Base-by-base conservation (phyloP, 2,329 filamentous ascomycete species). In the Trichoderma cornu-damae region DNA sequence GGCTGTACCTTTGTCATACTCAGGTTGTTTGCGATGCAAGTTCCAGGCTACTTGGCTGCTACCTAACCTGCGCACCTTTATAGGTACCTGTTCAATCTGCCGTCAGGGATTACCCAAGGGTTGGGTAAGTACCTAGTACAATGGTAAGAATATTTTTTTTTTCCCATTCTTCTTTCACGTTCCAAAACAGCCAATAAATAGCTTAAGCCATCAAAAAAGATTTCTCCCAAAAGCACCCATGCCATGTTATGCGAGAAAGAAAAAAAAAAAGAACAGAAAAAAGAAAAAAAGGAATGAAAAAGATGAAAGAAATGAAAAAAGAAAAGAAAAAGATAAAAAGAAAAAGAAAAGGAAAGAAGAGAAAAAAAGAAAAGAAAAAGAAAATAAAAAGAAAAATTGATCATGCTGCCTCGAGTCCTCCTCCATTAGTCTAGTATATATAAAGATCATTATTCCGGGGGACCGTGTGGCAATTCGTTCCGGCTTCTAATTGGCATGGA, bases 401-500 rank as follows among this genome's bases (percentile, higher is more conserved):
- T 12, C 6, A 22, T 22, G 26, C 3, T 34, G 16, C 26, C 14
- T 26, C 14, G 14, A 22, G 9, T 38, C 32, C 14, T 38, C 32
- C 14, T 26, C 28, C 35, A 40, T 40, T 30, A 12, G 24, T 26
- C 7, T 34, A 12, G 14, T 24, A 28, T 37, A 12, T 9, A n/a
- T 26, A 51, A 44, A n/a, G n/a, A n/a, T n/a, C n/a, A n/a, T n/a
- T n/a, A n/a, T n/a, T n/a, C n/a, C n/a, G n/a, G n/a, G n/a, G n/a
- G n/a, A n/a, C n/a, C n/a, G n/a, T n/a, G n/a, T n/a, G n/a, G n/a
- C n/a, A n/a, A n/a, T n/a, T n/a, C n/a, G 40, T 20, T 12, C 20
- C n/a, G 34, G 8, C 20, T 26, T 43, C 24, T 66, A 71, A 58
- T 73, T 73, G 12, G 69, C 62, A 16, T 67, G 60, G 30, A 73